A percentile compares a stretch with the other conserved stretches of the same genome.
Evolutionary conservation across 768 basidiomycete genomes (phyloP).

Genomic region (Hygrocybe coccinea): DNA sequence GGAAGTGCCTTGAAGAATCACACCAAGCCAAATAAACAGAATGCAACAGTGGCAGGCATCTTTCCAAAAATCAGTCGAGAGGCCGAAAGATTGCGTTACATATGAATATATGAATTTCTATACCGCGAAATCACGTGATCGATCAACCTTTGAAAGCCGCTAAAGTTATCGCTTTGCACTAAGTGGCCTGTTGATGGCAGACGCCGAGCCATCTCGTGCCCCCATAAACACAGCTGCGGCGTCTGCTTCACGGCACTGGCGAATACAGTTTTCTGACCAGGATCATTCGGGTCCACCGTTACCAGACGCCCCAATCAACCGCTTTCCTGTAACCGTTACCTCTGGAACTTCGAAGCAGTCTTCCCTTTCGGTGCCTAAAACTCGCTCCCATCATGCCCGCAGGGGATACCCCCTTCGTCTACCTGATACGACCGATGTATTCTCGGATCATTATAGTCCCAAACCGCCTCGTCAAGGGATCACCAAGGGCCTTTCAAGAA

Average conservation of each 20-base stretch:
- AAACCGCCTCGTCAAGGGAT: neutral
- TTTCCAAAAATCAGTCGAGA: too few relatives aligned
- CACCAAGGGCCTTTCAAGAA: neutral
- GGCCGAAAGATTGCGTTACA: too few relatives aligned
- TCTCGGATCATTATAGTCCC: neutral
- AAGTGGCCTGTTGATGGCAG: neutral
- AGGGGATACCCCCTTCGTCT: slow-evolving; percentile 17
- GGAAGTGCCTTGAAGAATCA: too few relatives aligned
- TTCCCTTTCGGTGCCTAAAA: neutral
- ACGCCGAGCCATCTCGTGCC: neutral
- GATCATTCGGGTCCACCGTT: neutral
- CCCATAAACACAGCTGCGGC: neutral
- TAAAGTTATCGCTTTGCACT: too few relatives aligned
- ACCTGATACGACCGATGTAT: slow-evolving; percentile 3
- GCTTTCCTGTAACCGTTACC: neutral
- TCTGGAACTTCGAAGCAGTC: neutral
- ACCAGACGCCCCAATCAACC: neutral
- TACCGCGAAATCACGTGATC: neutral
- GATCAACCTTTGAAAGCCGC: neutral
- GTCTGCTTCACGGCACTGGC: too few relatives aligned
- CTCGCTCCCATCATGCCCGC: neutral
- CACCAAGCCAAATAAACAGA: too few relatives aligned
- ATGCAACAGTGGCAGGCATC: too few relatives aligned
- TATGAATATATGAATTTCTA: too few relatives aligned
- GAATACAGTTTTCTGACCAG: too few relatives aligned